phyloP scores from a whole-genome alignment of 805 yeast genomes.

The Sugiyamaella chiloensis region DNA sequence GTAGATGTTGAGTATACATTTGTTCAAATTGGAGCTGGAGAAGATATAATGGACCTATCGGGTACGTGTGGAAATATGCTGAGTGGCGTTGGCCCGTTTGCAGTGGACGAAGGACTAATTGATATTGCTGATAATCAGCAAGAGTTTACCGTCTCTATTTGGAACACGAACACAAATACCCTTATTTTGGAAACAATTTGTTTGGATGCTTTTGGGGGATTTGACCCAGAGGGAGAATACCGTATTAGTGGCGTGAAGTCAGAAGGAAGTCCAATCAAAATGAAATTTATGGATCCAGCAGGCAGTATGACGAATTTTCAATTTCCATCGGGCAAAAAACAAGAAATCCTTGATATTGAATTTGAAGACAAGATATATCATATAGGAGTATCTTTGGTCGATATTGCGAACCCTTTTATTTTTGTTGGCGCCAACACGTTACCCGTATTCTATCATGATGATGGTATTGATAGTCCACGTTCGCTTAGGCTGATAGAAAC shows the following conservation, averaged over 20 bases:
- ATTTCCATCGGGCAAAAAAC: slow-evolving; percentile 6
- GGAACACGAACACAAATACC: neutral
- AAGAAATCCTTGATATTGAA: neutral
- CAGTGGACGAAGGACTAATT: slow-evolving; percentile 16
- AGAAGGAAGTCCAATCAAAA: slow-evolving; percentile 6
- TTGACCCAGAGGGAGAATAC: slow-evolving; percentile 7
- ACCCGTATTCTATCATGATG: neutral
- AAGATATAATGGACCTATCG: slow-evolving; percentile 5
- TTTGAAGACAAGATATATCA: neutral
- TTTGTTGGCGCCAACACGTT: slow-evolving; percentile 6
- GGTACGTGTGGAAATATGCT: slow-evolving; percentile 19
- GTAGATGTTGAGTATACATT: slow-evolving; percentile 18
- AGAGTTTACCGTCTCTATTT: slow-evolving; percentile 9
- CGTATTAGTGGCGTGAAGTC: slow-evolving; percentile 8
- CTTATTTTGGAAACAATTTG: slow-evolving; percentile 3
- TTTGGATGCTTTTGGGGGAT: slow-evolving; percentile 1
- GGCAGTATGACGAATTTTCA: slow-evolving; percentile 7
- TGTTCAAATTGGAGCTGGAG: slow-evolving; percentile 14
- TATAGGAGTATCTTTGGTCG: slow-evolving; percentile 5
- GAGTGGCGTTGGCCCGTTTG: slow-evolving; percentile 20
- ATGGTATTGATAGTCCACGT: neutral
- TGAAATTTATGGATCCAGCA: slow-evolving; percentile 11
- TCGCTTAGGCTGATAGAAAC: neutral
- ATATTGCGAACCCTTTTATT: slow-evolving; percentile 12
- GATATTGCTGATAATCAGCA: neutral